Base-by-base conservation (phyloP, 2,329 filamentous ascomycete species). In the Truncatella angustata region DNA sequence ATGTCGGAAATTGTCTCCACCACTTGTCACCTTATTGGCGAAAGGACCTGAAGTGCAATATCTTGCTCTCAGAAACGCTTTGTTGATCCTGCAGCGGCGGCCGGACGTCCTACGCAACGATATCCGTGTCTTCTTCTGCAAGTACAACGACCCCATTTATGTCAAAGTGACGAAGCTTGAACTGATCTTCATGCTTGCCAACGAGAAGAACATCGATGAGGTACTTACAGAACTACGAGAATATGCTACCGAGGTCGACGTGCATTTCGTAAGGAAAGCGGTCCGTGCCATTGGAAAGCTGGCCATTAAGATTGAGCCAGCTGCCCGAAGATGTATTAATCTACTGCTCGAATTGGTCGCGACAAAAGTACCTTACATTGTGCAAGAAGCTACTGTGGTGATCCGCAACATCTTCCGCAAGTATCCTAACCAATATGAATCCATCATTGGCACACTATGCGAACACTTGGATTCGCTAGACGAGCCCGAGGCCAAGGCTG, bases 31-130 rank as follows among this genome's bases (percentile, higher is more conserved):
- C 0, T 79, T 99, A 7, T 81, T 99, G 21, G 94, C 93, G 48
- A 99, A 99, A 72, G 93, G 93, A 0, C 91, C 94, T 0, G 94
- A 99, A 68, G 94, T 99, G n/a, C 94, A 99, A 69, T 99, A 99
- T 66, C 80, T 99, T 5, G 94, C 94, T 0, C 80, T 99, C 16
- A 82, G 94, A 57, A 99, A 99, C 66, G 94, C 94, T 0, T 80
- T 99, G 2, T 78, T 99, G 12, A 99, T 99, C 60, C 76, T 99
- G 49, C 94, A 99, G 69, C 82, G 93, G 62, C 82, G 93, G 51
- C 94, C 94, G 0, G 94, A 97, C 64, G 93, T 99, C 7, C 73
- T 99, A 50, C 85, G 91, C 57, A 97, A 97, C 70, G 94, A 99
- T 70, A 97, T 99, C 56, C 85, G 94, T 43, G 94, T 99, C 28